These are phyloP conservation scores for Nymphaea colorata DNA, from an alignment of 164 flowering plant genomes.

Conservation along the genomic window DNA sequence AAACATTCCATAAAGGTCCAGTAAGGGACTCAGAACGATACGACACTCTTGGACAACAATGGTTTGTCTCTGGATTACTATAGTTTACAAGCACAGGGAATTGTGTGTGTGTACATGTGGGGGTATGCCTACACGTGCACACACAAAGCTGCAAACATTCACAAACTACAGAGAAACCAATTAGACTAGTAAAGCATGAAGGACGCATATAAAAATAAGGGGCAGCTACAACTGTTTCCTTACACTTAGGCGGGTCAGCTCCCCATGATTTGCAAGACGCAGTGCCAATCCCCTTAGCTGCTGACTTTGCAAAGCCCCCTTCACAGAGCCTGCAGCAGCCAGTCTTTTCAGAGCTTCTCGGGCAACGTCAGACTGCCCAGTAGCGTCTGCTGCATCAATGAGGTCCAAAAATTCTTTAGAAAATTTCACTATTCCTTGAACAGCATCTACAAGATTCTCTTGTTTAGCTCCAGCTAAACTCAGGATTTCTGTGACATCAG, in stretches of 20 bases:
- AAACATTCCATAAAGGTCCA: too few species aligned
- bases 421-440: conserved; percentile 88
- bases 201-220: not conserved
- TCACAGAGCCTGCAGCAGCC: conserved; percentile 91
- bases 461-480: conserved; percentile 45
- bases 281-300: conserved; percentile 81
- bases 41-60: too few species aligned
- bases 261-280: conserved; percentile 97
- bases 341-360: conserved; percentile 91
- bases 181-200: too few species aligned
- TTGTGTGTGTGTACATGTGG: too few species aligned
- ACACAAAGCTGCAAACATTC: too few species aligned
- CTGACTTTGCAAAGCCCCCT: conserved; percentile 79
- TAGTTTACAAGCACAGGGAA: too few species aligned
- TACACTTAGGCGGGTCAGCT: conserved; percentile 83
- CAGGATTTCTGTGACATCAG: conserved; percentile 73
- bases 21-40: too few species aligned
- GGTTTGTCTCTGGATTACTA: too few species aligned
- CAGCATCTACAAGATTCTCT: conserved; percentile 77
- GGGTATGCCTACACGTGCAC: too few species aligned
- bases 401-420: conserved; percentile 87
- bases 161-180: too few species aligned
- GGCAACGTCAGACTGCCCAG: conserved; percentile 91
- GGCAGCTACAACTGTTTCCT: conserved; percentile 11
- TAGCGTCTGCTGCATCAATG: conserved; percentile 99